Percentiles rank a stretch among this genome's conserved stretches.
Conservation (phyloP, 768 basidiomycete species). For the Lanmaoa pseudosensibilis region DNA sequence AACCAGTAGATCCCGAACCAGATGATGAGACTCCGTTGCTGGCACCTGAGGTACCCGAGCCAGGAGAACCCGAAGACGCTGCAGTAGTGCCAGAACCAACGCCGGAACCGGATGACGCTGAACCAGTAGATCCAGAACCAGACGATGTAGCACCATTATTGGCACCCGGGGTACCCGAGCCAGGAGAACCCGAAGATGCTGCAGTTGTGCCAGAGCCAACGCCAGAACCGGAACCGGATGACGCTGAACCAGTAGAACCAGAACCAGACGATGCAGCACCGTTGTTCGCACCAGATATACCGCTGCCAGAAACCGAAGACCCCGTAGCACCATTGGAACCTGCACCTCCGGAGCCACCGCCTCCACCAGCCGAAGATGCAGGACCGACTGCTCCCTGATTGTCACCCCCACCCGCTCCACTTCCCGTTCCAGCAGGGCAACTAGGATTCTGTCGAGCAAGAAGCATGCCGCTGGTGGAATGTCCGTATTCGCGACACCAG, state of each 20-base stretch:
- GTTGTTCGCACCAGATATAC: not conserved
- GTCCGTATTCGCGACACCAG: constrained; percentile 27
- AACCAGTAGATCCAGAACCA: not conserved
- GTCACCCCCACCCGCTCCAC: not conserved
- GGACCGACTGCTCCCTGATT: not conserved
- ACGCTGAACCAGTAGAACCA: not conserved
- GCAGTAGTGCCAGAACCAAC: not conserved
- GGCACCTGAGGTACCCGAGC: not conserved
- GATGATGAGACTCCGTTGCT: not conserved
- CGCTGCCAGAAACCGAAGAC: not conserved
- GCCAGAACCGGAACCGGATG: not conserved
- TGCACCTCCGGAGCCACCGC: not conserved
- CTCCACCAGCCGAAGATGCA: not conserved
- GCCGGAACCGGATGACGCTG: not conserved
- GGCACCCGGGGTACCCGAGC: constrained; percentile 1
- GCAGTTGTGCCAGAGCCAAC: not conserved
- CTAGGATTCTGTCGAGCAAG: constrained; percentile 25
- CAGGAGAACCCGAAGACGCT: not conserved
- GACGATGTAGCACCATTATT: not conserved
- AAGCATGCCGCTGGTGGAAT: constrained; percentile 11
- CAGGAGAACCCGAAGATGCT: not conserved
- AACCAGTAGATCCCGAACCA: not conserved
- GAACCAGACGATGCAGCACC: constrained; percentile 1
- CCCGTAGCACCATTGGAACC: not conserved
- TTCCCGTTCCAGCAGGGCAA: constrained; percentile 9